phyloP scores from a whole-genome alignment of 1,284 basidiomycete species.

The Mycena citricolor region DNA sequence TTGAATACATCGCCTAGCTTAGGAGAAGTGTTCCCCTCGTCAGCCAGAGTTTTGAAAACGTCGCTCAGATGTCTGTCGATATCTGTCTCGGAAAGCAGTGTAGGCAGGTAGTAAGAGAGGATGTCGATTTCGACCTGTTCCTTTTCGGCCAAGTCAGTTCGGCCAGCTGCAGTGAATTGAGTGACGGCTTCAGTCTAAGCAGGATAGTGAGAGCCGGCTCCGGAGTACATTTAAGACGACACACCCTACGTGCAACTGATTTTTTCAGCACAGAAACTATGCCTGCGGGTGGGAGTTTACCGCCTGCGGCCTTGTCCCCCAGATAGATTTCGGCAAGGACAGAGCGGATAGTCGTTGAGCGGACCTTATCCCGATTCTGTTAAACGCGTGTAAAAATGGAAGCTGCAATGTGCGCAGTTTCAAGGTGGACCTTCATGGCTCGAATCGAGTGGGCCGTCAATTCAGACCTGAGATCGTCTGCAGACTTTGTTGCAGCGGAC shows the following conservation, averaged over 20 bases:
- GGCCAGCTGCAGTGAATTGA: constrained; percentile 55
- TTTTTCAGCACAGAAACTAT: constrained; percentile 57
- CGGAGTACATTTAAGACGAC: constrained; percentile 26
- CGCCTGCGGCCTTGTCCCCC: constrained; percentile 55
- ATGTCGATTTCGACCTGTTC: constrained; percentile 57
- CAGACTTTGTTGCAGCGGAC: too few relatives aligned
- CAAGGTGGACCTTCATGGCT: constrained; percentile 58
- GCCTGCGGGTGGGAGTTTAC: constrained; percentile 42
- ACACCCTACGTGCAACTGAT: constrained; percentile 56
- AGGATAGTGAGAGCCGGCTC: not conserved
- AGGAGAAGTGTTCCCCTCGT: constrained; percentile 34
- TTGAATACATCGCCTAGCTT: constrained; percentile 55
- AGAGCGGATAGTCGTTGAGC: constrained; percentile 27
- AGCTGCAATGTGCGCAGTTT: not conserved
- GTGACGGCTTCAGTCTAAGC: constrained; percentile 57
- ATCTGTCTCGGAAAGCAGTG: constrained; percentile 52
- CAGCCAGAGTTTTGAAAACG: constrained; percentile 36
- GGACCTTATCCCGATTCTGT: constrained; percentile 7
- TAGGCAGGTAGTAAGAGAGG: constrained; percentile 57
- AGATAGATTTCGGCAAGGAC: constrained; percentile 68
- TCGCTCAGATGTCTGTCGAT: constrained; percentile 51
- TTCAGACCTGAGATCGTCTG: constrained; percentile 42
- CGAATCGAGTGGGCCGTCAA: constrained; percentile 48
- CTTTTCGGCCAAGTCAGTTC: constrained; percentile 64
- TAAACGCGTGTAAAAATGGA: not conserved